Evolutionary conservation across 495 filamentous ascomycete genomes (phyloP), one percentile per base, ranked within the genome.

Genomic region (Tuber melanosporum): DNA sequence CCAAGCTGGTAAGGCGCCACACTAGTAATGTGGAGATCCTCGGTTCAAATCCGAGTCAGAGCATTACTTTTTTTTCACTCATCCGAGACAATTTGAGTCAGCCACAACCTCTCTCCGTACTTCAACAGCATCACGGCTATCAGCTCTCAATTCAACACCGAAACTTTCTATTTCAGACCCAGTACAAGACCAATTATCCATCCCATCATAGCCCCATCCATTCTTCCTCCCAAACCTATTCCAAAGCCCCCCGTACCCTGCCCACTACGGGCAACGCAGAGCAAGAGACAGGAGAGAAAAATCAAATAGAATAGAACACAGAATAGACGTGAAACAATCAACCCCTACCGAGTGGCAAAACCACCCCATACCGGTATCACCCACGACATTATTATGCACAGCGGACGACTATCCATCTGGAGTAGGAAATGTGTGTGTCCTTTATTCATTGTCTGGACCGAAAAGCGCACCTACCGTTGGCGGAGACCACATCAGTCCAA

Each of bases 21-120:
- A 75, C 73, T 75, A 75, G 73, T 75, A 71, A 75, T 75, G 73
- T 69, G 62, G 73, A 75, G 73, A 75, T 75, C 73, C 73, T 75
- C 73, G 57, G 73, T 75, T 75, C 73, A 75, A 75, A 49, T 75
- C 73, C 73, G 73, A 75, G 73, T 71, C 73, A 71, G 73, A 75
- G 73, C 73, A 75, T 6, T 20, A 32, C 1, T 69, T 43, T 71
- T 43, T 32, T 74, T 74, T 42, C 32, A 7, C 0, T 15, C 41
- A 3, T 14, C 26, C 12, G 12, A 17, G 57, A 17, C 26, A 2
- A 20, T 36, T 17, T 26, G 19, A 66, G 3, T 5, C 22, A 14
- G 17, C 57, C 49, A 6, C 49, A 66, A 66, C 57, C 26, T 26
- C 26, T 4, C 26, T 36, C 32, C 57, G 17, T 19, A 66, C 57